These are phyloP conservation scores for Podospora anserina DNA, from an alignment of 495 filamentous ascomycete species.

Conservation along the genomic window DNA sequence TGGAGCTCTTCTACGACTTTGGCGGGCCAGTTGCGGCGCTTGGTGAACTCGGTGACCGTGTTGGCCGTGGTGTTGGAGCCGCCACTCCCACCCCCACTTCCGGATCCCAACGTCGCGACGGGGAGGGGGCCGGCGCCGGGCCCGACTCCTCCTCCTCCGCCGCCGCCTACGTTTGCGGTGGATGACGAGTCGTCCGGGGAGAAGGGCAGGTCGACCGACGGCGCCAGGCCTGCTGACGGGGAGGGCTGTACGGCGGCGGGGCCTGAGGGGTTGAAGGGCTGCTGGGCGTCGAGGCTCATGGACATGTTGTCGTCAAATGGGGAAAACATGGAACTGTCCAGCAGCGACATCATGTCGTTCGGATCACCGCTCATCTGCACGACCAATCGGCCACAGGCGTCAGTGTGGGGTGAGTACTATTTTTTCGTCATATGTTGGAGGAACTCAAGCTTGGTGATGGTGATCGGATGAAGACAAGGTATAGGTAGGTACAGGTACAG, in stretches of 20 bases:
- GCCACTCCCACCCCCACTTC: not conserved
- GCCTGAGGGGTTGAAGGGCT: conserved; percentile 16
- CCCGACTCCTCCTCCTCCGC: not conserved
- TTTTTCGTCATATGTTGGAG: not conserved
- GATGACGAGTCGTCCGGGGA: conserved; percentile 20
- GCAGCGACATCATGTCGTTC: conserved; percentile 40
- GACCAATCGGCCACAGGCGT: conserved; percentile 18
- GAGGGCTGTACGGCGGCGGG: conserved; percentile 13
- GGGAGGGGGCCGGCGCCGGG: conserved; percentile 16
- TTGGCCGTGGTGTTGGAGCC: conserved; percentile 38
- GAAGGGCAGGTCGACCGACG: conserved; percentile 14
- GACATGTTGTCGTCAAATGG: conserved; percentile 37
- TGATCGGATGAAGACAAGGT: not conserved
- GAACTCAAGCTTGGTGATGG: not conserved
- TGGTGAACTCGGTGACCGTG: conserved; percentile 76
- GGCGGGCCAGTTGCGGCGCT: conserved; percentile 84
- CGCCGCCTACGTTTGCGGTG: conserved; percentile 5
- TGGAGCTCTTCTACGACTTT: conserved; percentile 85
- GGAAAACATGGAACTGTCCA: conserved; percentile 37
- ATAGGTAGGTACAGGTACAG: too few relatives aligned
- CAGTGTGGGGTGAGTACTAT: conserved; percentile 18
- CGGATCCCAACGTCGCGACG: conserved; percentile 11
- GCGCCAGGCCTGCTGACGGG: conserved; percentile 3
- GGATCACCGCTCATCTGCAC: conserved; percentile 33
- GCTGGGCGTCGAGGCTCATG: conserved; percentile 36